These are phyloP conservation scores for Thelonectria rubi DNA, from an alignment of 2,329 filamentous ascomycete species.

Conservation along the genomic window DNA sequence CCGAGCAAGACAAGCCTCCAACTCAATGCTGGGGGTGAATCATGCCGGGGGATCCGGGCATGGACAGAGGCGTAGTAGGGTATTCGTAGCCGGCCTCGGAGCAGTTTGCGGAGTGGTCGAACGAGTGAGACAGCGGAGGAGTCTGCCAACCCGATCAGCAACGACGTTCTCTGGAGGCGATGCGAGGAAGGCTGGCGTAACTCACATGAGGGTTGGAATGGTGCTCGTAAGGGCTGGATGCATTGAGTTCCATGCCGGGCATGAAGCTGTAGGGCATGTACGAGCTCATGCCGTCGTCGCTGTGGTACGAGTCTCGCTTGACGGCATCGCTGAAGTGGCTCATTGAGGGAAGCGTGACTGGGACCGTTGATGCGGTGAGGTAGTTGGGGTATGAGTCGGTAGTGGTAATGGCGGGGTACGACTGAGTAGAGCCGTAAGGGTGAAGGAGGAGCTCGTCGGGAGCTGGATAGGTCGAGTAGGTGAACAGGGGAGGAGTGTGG, in stretches of 20 bases:
- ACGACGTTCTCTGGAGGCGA: conserved; percentile 51
- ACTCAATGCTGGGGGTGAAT: conserved; percentile 42
- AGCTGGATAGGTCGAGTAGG: conserved; percentile 72
- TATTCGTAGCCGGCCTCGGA: conserved; percentile 71
- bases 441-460: conserved; percentile 71
- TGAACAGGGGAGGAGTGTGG: conserved; percentile 75
- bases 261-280: conserved; percentile 75
- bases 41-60: conserved; percentile 73
- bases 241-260: conserved; percentile 69
- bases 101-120: conserved; percentile 71
- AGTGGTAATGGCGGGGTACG: conserved; percentile 62
- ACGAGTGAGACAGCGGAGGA: conserved; percentile 78
- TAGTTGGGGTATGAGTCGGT: conserved; percentile 65
- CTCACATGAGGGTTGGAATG: conserved; percentile 79
- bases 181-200: conserved; percentile 55
- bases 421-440: conserved; percentile 63
- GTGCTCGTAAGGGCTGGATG: conserved; percentile 70
- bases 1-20: conserved; percentile 1
- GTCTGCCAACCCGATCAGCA: conserved; percentile 70
- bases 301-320: conserved; percentile 70
- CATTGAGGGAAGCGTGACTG: conserved; percentile 71
- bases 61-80: conserved; percentile 76
- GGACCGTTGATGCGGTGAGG: conserved; percentile 60
- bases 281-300: conserved; percentile 68
- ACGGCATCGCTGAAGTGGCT: conserved; percentile 69